phyloP scores from a whole-genome alignment of 305 asterid genomes.

The Solanum hybrid region DNA sequence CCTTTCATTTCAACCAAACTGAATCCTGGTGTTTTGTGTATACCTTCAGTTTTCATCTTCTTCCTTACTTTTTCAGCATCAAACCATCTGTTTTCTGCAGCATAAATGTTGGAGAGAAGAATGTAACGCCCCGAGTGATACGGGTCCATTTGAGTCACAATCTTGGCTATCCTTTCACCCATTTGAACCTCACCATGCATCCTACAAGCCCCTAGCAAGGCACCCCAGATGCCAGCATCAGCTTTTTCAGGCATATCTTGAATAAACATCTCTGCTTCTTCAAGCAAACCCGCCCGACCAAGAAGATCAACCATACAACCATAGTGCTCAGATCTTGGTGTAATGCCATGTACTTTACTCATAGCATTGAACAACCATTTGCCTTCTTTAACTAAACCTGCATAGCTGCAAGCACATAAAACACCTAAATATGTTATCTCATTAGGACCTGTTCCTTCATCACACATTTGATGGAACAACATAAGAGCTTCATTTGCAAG shows the following conservation, averaged over 20 bases:
- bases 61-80: slow-evolving; percentile 14
- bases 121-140: slow-evolving; percentile 9
- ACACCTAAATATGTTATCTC: slow-evolving; percentile 9
- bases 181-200: slow-evolving; percentile 11
- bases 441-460: slow-evolving; percentile 5
- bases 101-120: slow-evolving; percentile 16
- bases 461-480: slow-evolving; percentile 5
- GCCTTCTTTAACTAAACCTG: slow-evolving; percentile 10
- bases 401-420: slow-evolving; percentile 10
- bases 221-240: slow-evolving; percentile 10
- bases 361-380: slow-evolving; percentile 6
- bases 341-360: slow-evolving; percentile 1
- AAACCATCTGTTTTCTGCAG: slow-evolving; percentile 9
- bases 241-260: neutral
- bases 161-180: slow-evolving; percentile 13
- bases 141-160: slow-evolving; percentile 4
- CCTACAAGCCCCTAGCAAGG: slow-evolving; percentile 10
- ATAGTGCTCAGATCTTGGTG: slow-evolving; percentile 13
- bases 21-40: slow-evolving; percentile 10
- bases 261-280: slow-evolving; percentile 15
- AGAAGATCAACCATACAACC: slow-evolving; percentile 19
- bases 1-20: slow-evolving; percentile 15
- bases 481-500: slow-evolving; percentile 2
- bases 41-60: slow-evolving; percentile 10
- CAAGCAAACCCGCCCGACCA: slow-evolving; percentile 9